Conservation (phyloP, 805 yeast genomes). For the Pichia nakasei region DNA sequence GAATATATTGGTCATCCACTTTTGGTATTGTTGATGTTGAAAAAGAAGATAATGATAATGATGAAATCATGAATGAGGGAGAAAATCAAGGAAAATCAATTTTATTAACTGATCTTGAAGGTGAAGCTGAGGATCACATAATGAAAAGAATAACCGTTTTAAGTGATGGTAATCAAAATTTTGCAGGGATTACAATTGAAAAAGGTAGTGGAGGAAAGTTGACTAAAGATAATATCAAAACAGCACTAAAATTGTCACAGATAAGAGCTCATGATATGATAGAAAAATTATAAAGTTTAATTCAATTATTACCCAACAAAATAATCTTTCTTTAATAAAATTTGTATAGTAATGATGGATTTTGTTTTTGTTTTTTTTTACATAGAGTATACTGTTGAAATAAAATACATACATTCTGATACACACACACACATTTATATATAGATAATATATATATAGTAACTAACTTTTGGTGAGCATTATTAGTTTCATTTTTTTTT, state of each 20-base stretch:
- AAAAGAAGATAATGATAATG: slow-evolving; percentile 25
- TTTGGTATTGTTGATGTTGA: slow-evolving; percentile 50
- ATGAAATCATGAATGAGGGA: slow-evolving; percentile 22
- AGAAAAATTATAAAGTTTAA: slow-evolving; percentile 5
- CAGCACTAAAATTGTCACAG: slow-evolving; percentile 40
- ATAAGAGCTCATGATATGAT: slow-evolving; percentile 35
- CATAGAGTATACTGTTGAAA: too few relatives aligned
- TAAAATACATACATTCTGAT: too few relatives aligned
- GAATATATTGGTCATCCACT: slow-evolving; percentile 39
- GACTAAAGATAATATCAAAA: slow-evolving; percentile 37
- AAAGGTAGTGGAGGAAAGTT: slow-evolving; percentile 41
- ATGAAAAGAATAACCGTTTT: slow-evolving; percentile 45
- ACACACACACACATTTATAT: too few relatives aligned
- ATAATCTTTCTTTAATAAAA: too few relatives aligned
- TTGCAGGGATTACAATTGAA: slow-evolving; percentile 37
- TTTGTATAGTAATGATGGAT: too few relatives aligned
- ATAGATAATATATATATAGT: too few relatives aligned
- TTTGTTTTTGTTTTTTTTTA: too few relatives aligned
- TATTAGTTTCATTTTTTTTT: too few relatives aligned
- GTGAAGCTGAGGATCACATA: slow-evolving; percentile 74
- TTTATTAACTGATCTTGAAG: slow-evolving; percentile 68
- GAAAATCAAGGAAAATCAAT: slow-evolving; percentile 22
- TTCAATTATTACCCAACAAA: too few relatives aligned
- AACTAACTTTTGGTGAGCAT: too few relatives aligned
- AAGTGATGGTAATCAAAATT: slow-evolving; percentile 19